These are phyloP conservation scores for Acanthamoeba royreba DNA, from an alignment of 208 protist genomes.

Conservation along the genomic window DNA sequence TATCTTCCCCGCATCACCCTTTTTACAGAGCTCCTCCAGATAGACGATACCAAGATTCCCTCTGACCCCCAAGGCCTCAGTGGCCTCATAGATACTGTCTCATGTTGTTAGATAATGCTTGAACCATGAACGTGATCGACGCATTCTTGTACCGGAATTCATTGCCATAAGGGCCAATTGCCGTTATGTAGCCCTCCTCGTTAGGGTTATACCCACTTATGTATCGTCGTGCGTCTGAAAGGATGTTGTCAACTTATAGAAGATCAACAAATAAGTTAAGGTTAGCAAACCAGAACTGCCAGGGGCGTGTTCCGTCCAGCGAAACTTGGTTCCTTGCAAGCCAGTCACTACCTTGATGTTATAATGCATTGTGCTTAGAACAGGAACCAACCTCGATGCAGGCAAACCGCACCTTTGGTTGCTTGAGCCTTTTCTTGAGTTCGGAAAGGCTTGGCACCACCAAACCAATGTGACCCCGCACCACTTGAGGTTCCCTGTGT, in stretches of 20 bases:
- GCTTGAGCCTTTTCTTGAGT: background rate
- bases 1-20: background rate
- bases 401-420: background rate
- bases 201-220: background rate
- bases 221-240: background rate
- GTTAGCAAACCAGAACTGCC: background rate
- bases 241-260: too few species aligned
- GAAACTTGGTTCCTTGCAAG: background rate
- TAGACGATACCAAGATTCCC: background rate
- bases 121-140: background rate
- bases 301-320: background rate
- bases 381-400: background rate
- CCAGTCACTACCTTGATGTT: background rate
- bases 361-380: too few species aligned
- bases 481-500: background rate
- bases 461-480: background rate
- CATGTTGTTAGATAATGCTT: background rate
- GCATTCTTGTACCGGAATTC: background rate
- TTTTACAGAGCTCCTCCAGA: background rate
- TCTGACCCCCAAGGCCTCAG: background rate
- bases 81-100: background rate
- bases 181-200: background rate
- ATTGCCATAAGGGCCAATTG: background rate
- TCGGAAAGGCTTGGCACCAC: background rate
- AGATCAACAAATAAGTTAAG: too few species aligned